These are phyloP conservation scores for Daldinia grandis DNA, from an alignment of 495 filamentous ascomycete genomes.

Conservation along the genomic window DNA sequence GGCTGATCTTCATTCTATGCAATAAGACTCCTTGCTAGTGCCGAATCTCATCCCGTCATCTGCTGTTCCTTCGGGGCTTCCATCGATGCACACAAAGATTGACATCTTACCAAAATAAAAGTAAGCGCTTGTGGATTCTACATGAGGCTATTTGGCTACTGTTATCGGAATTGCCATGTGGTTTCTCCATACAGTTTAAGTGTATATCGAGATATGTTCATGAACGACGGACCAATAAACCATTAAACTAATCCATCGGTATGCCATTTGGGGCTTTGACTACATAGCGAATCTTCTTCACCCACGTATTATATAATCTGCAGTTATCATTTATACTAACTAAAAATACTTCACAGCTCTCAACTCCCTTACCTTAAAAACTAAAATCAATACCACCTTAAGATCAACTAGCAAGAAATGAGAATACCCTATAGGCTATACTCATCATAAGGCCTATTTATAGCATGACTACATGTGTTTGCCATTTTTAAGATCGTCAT, in stretches of 20 bases:
- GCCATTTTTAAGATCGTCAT: not conserved
- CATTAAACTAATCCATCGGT: not conserved
- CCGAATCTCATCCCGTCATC: slow-evolving; percentile 19
- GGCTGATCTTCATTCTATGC: slow-evolving; percentile 39
- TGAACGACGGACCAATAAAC: not conserved
- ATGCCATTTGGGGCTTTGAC: not conserved
- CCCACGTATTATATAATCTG: not conserved
- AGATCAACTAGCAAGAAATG: not conserved
- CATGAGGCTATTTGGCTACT: not conserved
- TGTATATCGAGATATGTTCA: not conserved
- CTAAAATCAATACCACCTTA: not conserved
- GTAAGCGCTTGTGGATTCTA: not conserved
- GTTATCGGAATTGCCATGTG: not conserved
- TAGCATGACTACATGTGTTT: not conserved
- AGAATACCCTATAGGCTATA: no score
- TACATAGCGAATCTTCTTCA: no score
- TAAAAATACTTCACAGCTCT: not conserved
- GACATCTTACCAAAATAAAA: not conserved
- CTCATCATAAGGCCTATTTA: not conserved
- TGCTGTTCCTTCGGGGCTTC: slow-evolving; percentile 5
- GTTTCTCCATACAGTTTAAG: not conserved
- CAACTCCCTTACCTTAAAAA: not conserved
- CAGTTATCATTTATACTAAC: not conserved
- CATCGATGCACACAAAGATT: not conserved
- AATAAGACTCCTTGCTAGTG: slow-evolving; percentile 16